Conservation (phyloP, 2,329 filamentous ascomycete species). For the Scolecobasidium constrictum region DNA sequence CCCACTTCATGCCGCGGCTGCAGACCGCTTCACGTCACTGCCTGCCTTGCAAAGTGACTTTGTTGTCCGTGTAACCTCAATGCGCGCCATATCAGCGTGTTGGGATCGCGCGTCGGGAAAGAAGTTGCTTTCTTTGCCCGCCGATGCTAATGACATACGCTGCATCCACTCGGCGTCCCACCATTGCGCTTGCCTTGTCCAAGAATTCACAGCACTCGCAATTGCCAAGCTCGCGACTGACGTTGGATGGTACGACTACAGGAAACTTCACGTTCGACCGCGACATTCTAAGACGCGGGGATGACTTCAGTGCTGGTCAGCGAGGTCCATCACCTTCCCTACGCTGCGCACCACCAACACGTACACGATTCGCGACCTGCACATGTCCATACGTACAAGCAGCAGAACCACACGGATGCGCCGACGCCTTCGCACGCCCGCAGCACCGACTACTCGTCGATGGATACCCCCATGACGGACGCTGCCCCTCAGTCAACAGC, state of each 20-base stretch:
- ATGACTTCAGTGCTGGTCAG: conserved; percentile 52
- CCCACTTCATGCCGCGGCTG: no score
- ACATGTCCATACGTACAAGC: conserved; percentile 19
- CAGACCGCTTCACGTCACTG: no score
- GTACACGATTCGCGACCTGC: conserved; percentile 24
- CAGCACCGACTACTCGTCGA: conserved; percentile 5
- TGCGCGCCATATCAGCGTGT: background rate
- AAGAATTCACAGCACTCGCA: no score
- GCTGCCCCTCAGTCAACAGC: conserved; percentile 12
- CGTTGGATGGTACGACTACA: no score
- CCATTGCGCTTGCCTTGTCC: background rate
- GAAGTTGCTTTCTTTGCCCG: background rate
- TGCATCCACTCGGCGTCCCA: background rate
- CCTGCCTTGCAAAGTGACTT: background rate
- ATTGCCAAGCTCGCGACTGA: no score
- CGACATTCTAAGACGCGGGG: conserved; percentile 27
- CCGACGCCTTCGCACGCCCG: background rate
- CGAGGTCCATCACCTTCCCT: conserved; percentile 55
- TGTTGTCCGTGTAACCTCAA: background rate
- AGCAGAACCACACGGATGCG: conserved; percentile 15
- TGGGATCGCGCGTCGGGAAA: background rate
- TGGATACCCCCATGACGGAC: conserved; percentile 26
- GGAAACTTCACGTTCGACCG: background rate
- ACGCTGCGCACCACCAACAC: conserved; percentile 38
- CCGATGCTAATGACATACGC: background rate